Conservation (phyloP, 2,329 filamentous ascomycete species). For the Lecanicillium sp. region DNA sequence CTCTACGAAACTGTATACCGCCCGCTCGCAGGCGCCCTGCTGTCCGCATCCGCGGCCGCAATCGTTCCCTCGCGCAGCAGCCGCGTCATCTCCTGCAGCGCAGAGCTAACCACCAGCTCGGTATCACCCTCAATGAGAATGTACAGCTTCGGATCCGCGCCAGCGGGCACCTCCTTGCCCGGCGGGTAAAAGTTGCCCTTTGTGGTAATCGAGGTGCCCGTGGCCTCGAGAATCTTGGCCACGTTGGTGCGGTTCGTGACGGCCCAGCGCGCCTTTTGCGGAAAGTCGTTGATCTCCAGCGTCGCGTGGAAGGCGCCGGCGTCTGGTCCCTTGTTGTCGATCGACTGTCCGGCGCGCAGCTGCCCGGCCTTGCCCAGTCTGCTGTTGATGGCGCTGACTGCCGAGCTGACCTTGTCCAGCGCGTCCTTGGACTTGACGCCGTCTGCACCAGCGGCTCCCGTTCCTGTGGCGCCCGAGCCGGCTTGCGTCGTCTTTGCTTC, state of each 20-base stretch:
- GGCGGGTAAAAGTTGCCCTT: conserved; percentile 85
- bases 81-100: conserved; percentile 83
- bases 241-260: conserved; percentile 98
- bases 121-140: conserved; percentile 97
- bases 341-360: conserved; percentile 84
- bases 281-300: conserved; percentile 98
- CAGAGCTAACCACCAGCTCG: conserved; percentile 82
- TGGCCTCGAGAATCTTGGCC: conserved; percentile 92
- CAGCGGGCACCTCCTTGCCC: conserved; percentile 70
- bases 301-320: conserved; percentile 95
- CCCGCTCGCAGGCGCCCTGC: conserved; percentile 67
- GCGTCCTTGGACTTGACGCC: conserved; percentile 55
- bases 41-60: conserved; percentile 80
- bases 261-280: conserved; percentile 95
- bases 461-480: conserved; percentile 23
- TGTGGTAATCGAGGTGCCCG: conserved; percentile 92
- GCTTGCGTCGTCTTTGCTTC: conserved; percentile 26
- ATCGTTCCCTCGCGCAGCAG: conserved; percentile 85
- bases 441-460: conserved; percentile 48
- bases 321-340: conserved; percentile 97
- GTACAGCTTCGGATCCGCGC: conserved; percentile 86
- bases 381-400: conserved; percentile 83
- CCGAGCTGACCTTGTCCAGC: conserved; percentile 81
- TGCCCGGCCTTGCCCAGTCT: conserved; percentile 85
- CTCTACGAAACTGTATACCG: conserved; percentile 76